These are phyloP conservation scores for Xerocomus spinulosus DNA, from an alignment of 768 basidiomycete species.

Conservation along the genomic window DNA sequence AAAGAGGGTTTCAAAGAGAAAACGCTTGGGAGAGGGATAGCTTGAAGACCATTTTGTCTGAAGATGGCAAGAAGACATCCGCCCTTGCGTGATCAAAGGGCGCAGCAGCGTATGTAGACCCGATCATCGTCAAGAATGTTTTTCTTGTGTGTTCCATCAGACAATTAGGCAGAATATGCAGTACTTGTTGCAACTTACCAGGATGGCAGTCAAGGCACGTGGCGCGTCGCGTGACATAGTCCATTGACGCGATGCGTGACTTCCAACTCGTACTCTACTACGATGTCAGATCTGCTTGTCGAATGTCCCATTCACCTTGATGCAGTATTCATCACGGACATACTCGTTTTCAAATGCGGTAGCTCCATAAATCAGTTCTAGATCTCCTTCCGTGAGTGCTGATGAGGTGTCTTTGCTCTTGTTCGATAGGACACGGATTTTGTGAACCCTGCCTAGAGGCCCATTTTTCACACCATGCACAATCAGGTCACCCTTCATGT, in stretches of 20 bases:
- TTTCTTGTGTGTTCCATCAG: no score
- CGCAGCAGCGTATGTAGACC: no score
- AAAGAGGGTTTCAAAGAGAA: no score
- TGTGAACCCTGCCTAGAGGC: conserved; percentile 27
- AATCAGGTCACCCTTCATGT: conserved; percentile 12
- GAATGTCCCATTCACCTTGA: conserved; percentile 33
- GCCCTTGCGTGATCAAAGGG: no score
- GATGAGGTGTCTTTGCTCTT: conserved; percentile 10
- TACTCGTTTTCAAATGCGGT: conserved; percentile 31
- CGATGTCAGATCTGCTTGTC: conserved; percentile 17
- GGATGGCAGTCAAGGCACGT: no score
- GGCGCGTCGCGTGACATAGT: not conserved
- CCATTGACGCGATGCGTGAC: not conserved
- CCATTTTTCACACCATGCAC: conserved; percentile 13
- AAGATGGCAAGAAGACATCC: no score
- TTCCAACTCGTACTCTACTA: not conserved
- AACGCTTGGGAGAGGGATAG: no score
- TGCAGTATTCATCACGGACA: conserved; percentile 23
- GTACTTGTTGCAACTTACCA: no score
- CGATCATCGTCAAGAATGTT: no score
- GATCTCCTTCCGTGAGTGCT: conserved; percentile 5
- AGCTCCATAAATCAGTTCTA: conserved; percentile 7
- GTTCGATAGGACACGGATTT: conserved; percentile 29
- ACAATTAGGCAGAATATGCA: no score
- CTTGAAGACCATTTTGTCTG: no score